Evolutionary conservation across 179 eudicot species (phyloP), one percentile per base, ranked within the genome.

Genomic region (Patellifolia procumbens): DNA sequence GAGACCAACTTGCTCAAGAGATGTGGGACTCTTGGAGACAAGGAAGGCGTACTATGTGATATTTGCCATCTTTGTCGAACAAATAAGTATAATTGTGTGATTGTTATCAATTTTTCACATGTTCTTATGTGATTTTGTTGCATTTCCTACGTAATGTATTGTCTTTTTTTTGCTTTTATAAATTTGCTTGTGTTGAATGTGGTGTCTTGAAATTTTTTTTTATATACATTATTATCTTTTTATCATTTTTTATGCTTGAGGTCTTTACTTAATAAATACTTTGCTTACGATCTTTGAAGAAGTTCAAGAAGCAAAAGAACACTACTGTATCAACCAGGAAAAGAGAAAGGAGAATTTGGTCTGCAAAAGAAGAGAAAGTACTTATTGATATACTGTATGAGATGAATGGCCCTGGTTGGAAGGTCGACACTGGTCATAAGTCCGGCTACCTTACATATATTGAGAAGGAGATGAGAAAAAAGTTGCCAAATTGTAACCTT

Each of bases 351-450:
- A 56, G 70, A 74, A 19, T 20, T 22, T 43, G 69, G 66, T 48
- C 22, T 10, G n/a, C 34, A 0, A n/a, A 76, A 24, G 71, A 66
- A 26, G 65, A 65, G 45, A 42, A 19, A 5, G 1, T 52, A 16
- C 52, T 76, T 17, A 20, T 66, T 24, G 65, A 76, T 34, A 53
- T 76, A 39, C 6, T 66, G 3, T 52, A 52, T 16, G 10, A 76
- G 12, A 67, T 65, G 79, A 76, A 52, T 39, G 39, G 5, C 37
- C 52, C 53, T 53, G 28, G 29, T 15, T 76, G 60, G 72, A 55
- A 76, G 28, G 79, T n/a, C n/a, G n/a, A n/a, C n/a, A n/a, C n/a
- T n/a, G n/a, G n/a, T n/a, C n/a, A n/a, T n/a, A n/a, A n/a, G 64
- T 26, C 37, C 2, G 64, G 34, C 19, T 26, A 28, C 35, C 64